Evolutionary conservation across 2,329 filamentous ascomycete species (phyloP), one percentile per base, ranked within the genome.

Genomic region (Apiospora malaysiana): DNA sequence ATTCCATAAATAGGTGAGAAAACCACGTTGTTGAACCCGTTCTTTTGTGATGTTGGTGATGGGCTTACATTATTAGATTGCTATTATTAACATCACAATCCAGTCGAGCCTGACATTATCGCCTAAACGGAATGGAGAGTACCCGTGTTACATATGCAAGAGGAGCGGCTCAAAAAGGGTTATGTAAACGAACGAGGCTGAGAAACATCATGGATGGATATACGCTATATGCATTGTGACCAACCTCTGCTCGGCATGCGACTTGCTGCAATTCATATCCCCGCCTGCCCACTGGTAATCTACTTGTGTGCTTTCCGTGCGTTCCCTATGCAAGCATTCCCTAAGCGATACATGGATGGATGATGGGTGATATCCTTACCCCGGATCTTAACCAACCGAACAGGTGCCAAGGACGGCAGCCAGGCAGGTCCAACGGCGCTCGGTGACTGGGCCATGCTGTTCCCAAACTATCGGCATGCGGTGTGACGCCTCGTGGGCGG

Each of bases 1-100:
- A 59, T 59, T 59, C 51, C 51, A 59, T 37, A 59, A 59, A 59
- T 59, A 45, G 42, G 42, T 45, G 42, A 45, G 42, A 45, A 14
- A 45, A 45, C 12, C 42, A 45, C 42, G 42, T 45, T 45, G 42
- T 12, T 14, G 12, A 14, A 45, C 18, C 5, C n/a, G 5, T 18
- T 40, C 14, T 37, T 59, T 40, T n/a, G 2, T 21, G 56, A 63
- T 4, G 56, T 63, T 63, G 32, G 56, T 40, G 56, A 63, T 63
- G 32, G 16, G 51, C 51, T 27, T 59, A 6, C 51, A 18, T 32
- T 32, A 32, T 4, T 59, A 25, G 1, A 6, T 63, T n/a, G n/a
- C 21, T 37, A 37, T 21, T 21, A 59, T 59, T 37, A 59, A 8
- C 51, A 10, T 37, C 51, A 59, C 51, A 18, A 37, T 40, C 51